A percentile compares a stretch with the other conserved stretches of the same genome.
These are phyloP conservation scores for Penicillium frequentans DNA, from an alignment of 2,329 filamentous ascomycete genomes.

Conservation along the genomic window DNA sequence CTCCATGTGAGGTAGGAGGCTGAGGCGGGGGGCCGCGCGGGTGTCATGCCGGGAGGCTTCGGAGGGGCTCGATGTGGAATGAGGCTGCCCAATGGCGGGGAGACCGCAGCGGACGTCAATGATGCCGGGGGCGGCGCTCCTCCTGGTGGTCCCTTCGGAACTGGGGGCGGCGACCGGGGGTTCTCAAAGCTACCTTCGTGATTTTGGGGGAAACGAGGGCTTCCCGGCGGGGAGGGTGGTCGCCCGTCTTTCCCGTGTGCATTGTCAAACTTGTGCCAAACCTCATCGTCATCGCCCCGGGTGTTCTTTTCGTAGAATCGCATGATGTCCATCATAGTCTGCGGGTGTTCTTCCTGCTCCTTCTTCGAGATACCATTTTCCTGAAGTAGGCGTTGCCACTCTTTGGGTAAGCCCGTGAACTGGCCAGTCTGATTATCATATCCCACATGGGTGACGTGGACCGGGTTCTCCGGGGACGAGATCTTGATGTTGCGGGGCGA, in stretches of 20 bases:
- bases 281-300: constrained; percentile 77
- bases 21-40: constrained; percentile 46
- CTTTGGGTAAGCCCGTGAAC: constrained; percentile 93
- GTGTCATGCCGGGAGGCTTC: constrained; percentile 65
- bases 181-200: constrained; percentile 96
- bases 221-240: constrained; percentile 71
- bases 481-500: constrained; percentile 84
- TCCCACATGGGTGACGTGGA: constrained; percentile 96
- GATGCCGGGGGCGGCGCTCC: constrained; percentile 6
- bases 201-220: constrained; percentile 84
- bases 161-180: constrained; percentile 85
- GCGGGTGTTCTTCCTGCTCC: constrained; percentile 91
- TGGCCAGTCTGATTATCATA: constrained; percentile 95
- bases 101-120: constrained; percentile 50
- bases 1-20: constrained; percentile 35
- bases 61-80: constrained; percentile 84
- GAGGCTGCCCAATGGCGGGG: constrained; percentile 52
- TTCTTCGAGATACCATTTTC: constrained; percentile 96
- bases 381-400: constrained; percentile 95
- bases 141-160: constrained; percentile 57
- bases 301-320: constrained; percentile 96
- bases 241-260: constrained; percentile 51
- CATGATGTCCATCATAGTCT: constrained; percentile 93
- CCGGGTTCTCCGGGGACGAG: constrained; percentile 95
- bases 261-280: constrained; percentile 95